Evolutionary conservation across 192 early-diverging fungal species (phyloP), one percentile per base, ranked within the genome.

Genomic region (Spizellomyces punctatus): DNA sequence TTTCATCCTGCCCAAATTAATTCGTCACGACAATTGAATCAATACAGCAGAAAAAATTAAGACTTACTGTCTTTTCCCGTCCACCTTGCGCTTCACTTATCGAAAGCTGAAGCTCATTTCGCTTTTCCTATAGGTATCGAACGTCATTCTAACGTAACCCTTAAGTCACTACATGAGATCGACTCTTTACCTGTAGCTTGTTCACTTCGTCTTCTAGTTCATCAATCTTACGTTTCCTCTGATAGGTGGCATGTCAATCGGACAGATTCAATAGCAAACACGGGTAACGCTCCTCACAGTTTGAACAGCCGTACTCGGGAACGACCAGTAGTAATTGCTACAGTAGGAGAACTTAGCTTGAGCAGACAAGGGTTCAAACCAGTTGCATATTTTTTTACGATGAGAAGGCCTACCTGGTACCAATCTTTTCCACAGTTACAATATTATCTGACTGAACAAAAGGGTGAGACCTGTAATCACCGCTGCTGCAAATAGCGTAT

Each of bases 291-390:
- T 61, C 17, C 79, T 62, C 60, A 88, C 85, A 21, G 81, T 69
- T 77, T 86, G 79, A 46, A 80, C 72, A 6, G 84, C 84, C 14
- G 89, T 84, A 63, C 88, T 89, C 5, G 93, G 93, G 71, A 93
- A 96, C n/a, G 92, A 88, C 95, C 95, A 96, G 72, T 80, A 96
- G 71, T 91, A 96, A 71, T 96, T 96, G 19, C 69, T 71, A 8
- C n/a, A 58, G 27, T 16, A 14, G 47, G 47, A 41, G 4, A 19
- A 49, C 27, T 36, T 36, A 36, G 27, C 27, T 36, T 19, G 50
- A 54, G 50, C 17, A 19, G 50, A 54, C 17, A 54, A n/a, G 17
- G 50, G 50, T 54, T 54, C n/a, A n/a, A n/a, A n/a, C 2, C 14
- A n/a, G 12, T 4, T 54, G 0, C 50, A n/a, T 12, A 54, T 19